phyloP scores from a whole-genome alignment of 176 grass and related monocot genomes.

The Themeda triandra region DNA sequence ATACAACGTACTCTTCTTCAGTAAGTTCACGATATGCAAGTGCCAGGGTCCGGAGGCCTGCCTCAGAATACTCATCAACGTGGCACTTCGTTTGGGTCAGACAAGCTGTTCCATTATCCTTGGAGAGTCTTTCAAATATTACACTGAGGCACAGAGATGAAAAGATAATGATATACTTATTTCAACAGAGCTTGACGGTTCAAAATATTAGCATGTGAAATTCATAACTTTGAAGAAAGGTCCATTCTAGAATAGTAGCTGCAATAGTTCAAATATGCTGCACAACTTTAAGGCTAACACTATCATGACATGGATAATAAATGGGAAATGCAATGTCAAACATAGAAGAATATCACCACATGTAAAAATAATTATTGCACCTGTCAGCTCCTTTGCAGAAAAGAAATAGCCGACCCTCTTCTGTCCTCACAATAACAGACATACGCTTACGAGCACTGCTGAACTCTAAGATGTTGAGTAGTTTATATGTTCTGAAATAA shows the following conservation, averaged over 20 bases:
- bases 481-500: constrained; percentile 73
- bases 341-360: not conserved
- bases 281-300: not conserved
- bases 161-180: not conserved
- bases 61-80: constrained; percentile 75
- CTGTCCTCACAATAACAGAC: constrained; percentile 85
- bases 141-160: constrained; percentile 47
- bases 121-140: constrained; percentile 79
- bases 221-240: not conserved
- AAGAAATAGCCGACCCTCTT: constrained; percentile 61
- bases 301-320: not conserved
- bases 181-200: not conserved
- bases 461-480: constrained; percentile 91
- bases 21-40: constrained; percentile 82
- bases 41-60: constrained; percentile 79
- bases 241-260: not conserved
- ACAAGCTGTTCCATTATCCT: constrained; percentile 45
- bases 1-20: constrained; percentile 63
- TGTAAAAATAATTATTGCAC: constrained; percentile 37
- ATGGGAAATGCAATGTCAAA: not conserved
- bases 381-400: constrained; percentile 97
- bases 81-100: constrained; percentile 62
- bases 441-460: constrained; percentile 91
- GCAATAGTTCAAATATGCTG: not conserved
- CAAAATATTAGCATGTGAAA: not conserved